These are phyloP conservation scores for Herpomyces periplanetae DNA, from an alignment of 2,329 filamentous ascomycete genomes.

Conservation along the genomic window DNA sequence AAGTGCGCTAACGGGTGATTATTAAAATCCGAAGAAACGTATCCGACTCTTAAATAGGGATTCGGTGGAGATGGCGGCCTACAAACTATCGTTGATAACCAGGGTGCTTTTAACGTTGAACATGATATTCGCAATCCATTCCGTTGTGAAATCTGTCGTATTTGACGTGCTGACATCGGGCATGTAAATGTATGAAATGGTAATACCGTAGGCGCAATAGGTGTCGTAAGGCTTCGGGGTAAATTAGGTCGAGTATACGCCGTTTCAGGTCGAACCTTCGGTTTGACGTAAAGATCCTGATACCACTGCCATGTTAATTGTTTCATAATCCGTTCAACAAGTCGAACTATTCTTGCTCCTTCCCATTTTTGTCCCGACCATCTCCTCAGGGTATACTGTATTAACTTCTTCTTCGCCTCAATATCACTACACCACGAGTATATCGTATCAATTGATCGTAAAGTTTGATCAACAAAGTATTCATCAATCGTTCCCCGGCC, in stretches of 20 bases:
- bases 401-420: slow-evolving; percentile 7
- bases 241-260: slow-evolving; percentile 32
- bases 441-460: slow-evolving; percentile 10
- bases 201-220: slow-evolving; percentile 61
- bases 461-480: slow-evolving; percentile 8
- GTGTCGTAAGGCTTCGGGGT: slow-evolving; percentile 29
- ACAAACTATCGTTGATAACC: slow-evolving; percentile 45
- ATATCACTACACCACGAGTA: slow-evolving; percentile 6
- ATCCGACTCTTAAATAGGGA: slow-evolving; percentile 60
- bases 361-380: slow-evolving; percentile 49
- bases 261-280: slow-evolving; percentile 14
- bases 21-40: slow-evolving; percentile 93
- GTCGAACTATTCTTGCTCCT: slow-evolving; percentile 39
- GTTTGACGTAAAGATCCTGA: slow-evolving; percentile 28
- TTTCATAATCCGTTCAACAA: slow-evolving; percentile 49
- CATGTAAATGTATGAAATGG: slow-evolving; percentile 96
- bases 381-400: slow-evolving; percentile 7
- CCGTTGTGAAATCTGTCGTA: slow-evolving; percentile 68
- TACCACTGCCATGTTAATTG: slow-evolving; percentile 55
- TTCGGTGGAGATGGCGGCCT: slow-evolving; percentile 44
- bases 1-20: slow-evolving; percentile 85
- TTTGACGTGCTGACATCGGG: slow-evolving; percentile 56
- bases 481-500: slow-evolving; percentile 23
- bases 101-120: slow-evolving; percentile 46
- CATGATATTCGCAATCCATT: slow-evolving; percentile 77